Evolutionary conservation across 371 early-diverging fungal species (phyloP).

Genomic region (Mortierella sp.): DNA sequence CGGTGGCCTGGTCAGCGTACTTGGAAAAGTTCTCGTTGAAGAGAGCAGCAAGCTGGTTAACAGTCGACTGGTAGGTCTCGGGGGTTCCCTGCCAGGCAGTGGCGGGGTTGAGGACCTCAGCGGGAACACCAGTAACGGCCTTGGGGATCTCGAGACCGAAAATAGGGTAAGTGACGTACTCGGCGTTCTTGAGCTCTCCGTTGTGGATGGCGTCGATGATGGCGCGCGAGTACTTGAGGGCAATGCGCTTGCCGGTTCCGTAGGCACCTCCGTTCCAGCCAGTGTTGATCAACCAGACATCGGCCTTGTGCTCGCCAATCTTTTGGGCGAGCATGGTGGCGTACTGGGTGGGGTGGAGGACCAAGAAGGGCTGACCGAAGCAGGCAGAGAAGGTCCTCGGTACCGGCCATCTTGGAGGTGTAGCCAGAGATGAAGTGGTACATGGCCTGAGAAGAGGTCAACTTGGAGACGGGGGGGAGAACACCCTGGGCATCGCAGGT

Average conservation of each 20-base stretch:
- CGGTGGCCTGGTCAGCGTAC: constrained; percentile 85
- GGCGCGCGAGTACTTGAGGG: too few species aligned
- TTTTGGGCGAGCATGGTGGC: too few species aligned
- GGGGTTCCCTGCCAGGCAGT: constrained; percentile 87
- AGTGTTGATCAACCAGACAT: too few species aligned
- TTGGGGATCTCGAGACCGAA: too few species aligned
- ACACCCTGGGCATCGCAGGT: constrained; percentile 99
- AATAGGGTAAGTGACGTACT: too few species aligned
- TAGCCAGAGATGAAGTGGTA: constrained; percentile 97
- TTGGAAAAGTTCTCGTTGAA: constrained; percentile 92
- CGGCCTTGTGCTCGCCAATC: constrained; percentile 90
- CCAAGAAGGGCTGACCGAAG: too few species aligned
- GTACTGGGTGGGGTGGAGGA: too few species aligned
- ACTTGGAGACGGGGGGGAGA: constrained; percentile 93
- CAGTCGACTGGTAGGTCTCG: constrained; percentile 76
- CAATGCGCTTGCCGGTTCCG: constrained; percentile 92
- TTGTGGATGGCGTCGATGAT: too few species aligned
- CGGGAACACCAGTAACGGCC: constrained; percentile 80
- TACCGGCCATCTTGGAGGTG: constrained; percentile 95
- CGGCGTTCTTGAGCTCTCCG: too few species aligned
- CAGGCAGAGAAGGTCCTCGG: too few species aligned
- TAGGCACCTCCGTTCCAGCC: constrained; percentile 97
- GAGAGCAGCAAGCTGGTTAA: constrained; percentile 83
- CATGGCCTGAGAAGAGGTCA: constrained; percentile 93
- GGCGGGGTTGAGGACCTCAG: constrained; percentile 89